Evolutionary conservation across 129 eudicot species (phyloP), one percentile per base, ranked within the genome.

Genomic region (Arctium minus): DNA sequence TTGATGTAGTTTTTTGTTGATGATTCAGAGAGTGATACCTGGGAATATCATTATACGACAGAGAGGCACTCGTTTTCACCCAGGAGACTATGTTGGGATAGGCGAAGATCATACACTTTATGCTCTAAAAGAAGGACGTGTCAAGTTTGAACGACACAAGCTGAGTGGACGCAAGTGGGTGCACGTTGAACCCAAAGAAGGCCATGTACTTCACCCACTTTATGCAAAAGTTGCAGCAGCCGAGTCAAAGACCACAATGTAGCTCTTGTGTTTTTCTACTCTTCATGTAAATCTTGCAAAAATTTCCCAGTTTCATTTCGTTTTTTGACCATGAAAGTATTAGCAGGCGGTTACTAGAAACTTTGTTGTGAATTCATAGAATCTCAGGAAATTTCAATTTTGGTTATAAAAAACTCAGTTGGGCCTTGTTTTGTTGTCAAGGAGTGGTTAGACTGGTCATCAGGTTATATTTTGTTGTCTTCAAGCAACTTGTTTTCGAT

Each of bases 21-120:
- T 86, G 44, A 11, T 75, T 81, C 93, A 95, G 98, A 89, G 89
- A 83, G 98, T 95, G 85, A 91, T 91, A 84, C 97, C 98, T 31
- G 98, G 97, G 67, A 95, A 95, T 74, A 95, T 95, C 81, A 91
- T 95, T 38, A 97, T 93, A 38, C 89, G 97, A 46, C 98, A 92
- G 72, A 81, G 98, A 80, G 98, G 98, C 42, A 95, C 98, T 37
- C 97, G 97, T 2, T 95, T 95, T 65, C 98, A 95, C 82, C 98
- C 98, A 5, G 98, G 98, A 50, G 85, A 92, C 80, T 95, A 95
- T 67, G 98, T 95, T 70, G 98, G 98, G 6, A 92, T 95, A 2
- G 98, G 97, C 35, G 92, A 85, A 86, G 98, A 95, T 78, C 97
- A 95, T 79, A 92, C 98, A 1, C 93, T 95, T 15, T 95, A 86